Evolutionary conservation across 495 filamentous ascomycete genomes (phyloP), one percentile per base, ranked within the genome.

Genomic region (Tuber indicum): DNA sequence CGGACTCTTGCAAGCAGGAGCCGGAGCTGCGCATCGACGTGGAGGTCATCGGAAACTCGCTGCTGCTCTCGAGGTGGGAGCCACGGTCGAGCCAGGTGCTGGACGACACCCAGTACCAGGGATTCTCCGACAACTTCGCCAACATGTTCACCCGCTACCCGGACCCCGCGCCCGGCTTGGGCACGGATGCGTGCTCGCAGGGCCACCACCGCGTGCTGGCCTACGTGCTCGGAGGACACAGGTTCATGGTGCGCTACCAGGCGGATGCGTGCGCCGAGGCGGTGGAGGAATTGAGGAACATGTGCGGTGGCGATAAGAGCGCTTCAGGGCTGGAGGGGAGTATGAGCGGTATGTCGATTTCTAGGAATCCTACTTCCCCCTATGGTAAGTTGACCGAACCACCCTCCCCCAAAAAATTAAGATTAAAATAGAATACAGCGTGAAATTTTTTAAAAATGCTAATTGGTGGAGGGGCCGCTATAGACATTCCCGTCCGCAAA

Each of bases 1-100:
- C 58, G 3, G 58, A 66, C 58, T 44, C 62, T 7, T 45, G 70
- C 23, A 71, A 43, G 7, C 43, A 75, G 42, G 62, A 19, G 73
- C 42, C 76, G 45, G 39, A 42, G n/a, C 71, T 49, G 16, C 74
- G 78, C 0, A 80, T 80, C 32, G 78, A 80, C 23, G 62, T 80
- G 43, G 77, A 80, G 39, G 75, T 80, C 46, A 70, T 80, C 26
- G 78, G 74, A 5, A 45, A 44, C 14, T 76, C 74, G 9, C 72
- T 80, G 62, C 62, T 80, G 23, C 42, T 80, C 16, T 80, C 78
- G 0, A 75, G 78, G 43, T 80, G 78, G 78, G 78, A 80, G 10
- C 73, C 78, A 32, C 49, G 74, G 10, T 70, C 73, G 16, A 74
- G 74, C 3, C 77, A 80, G 69, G 66, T 80, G 5, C 42, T 80